These are phyloP conservation scores for Aspergillus melleus DNA, from an alignment of 2,329 filamentous ascomycete species.

Conservation along the genomic window DNA sequence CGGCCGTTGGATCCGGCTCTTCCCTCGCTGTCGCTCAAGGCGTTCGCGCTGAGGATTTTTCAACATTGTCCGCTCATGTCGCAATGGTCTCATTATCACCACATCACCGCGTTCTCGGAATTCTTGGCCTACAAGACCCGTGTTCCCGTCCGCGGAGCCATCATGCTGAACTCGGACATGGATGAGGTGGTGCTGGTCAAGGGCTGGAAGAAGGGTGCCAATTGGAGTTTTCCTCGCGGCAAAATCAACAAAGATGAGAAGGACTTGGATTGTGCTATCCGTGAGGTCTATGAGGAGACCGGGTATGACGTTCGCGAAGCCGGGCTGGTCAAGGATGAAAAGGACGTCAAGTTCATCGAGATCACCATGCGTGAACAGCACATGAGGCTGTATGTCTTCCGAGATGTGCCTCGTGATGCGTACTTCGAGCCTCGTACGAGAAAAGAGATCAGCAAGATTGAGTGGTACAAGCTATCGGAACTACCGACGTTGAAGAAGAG, in stretches of 20 bases:
- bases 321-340: conserved; percentile 70
- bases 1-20: conserved; percentile 81
- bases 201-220: conserved; percentile 95
- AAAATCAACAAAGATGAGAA: conserved; percentile 98
- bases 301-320: conserved; percentile 78
- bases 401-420: conserved; percentile 82
- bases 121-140: conserved; percentile 94
- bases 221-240: conserved; percentile 94
- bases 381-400: conserved; percentile 88
- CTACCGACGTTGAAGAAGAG: conserved; percentile 77
- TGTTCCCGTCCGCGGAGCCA: conserved; percentile 90
- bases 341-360: conserved; percentile 79
- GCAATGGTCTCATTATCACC: conserved; percentile 73
- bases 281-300: conserved; percentile 95
- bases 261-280: conserved; percentile 87
- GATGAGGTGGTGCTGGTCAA: conserved; percentile 91
- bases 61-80: conserved; percentile 89
- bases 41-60: conserved; percentile 88
- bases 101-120: conserved; percentile 81
- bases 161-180: conserved; percentile 91
- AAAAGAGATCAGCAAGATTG: conserved; percentile 96
- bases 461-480: conserved; percentile 90
- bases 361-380: conserved; percentile 91
- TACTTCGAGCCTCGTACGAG: conserved; percentile 85
- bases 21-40: conserved; percentile 79